phyloP scores from a whole-genome alignment of 331 rosid species.

The Quercus tomentella region DNA sequence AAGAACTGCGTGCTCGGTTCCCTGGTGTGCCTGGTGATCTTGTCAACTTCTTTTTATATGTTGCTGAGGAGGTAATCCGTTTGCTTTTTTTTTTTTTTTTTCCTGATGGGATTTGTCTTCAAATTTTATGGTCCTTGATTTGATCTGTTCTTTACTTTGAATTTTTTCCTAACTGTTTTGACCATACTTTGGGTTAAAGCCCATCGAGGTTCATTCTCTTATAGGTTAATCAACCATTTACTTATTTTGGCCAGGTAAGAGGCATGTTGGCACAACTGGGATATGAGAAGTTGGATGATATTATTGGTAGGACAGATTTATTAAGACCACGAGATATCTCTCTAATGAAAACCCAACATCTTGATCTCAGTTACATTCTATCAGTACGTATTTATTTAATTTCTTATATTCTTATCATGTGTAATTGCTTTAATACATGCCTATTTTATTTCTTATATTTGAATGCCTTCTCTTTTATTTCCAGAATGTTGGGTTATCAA shows the following conservation, averaged over 20 bases:
- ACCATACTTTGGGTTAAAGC: background rate
- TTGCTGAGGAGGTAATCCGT: slow-evolving; percentile 89
- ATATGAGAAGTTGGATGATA: slow-evolving; percentile 86
- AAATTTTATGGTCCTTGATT: slow-evolving; percentile 10
- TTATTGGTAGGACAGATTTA: slow-evolving; percentile 81
- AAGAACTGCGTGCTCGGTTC: slow-evolving; percentile 96
- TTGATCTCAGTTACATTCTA: slow-evolving; percentile 71
- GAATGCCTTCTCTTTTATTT: slow-evolving; percentile 19
- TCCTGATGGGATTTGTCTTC: background rate
- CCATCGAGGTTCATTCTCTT: background rate
- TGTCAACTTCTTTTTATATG: slow-evolving; percentile 88
- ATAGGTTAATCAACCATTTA: background rate
- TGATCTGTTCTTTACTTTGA: slow-evolving; percentile 12
- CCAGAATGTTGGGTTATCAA: slow-evolving; percentile 79
- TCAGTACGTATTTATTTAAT: slow-evolving; percentile 53
- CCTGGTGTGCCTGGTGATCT: slow-evolving; percentile 99
- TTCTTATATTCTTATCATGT: background rate
- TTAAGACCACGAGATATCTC: slow-evolving; percentile 84
- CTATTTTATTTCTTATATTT: slow-evolving; percentile 2
- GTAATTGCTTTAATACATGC: background rate
- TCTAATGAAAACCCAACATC: slow-evolving; percentile 89
- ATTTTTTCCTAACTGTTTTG: background rate
- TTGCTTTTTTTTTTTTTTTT: background rate
- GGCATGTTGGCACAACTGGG: slow-evolving; percentile 94
- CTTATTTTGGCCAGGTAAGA: slow-evolving; percentile 63